Base-by-base conservation (phyloP, 2,329 filamentous ascomycete species). In the Zalaria sp. region DNA sequence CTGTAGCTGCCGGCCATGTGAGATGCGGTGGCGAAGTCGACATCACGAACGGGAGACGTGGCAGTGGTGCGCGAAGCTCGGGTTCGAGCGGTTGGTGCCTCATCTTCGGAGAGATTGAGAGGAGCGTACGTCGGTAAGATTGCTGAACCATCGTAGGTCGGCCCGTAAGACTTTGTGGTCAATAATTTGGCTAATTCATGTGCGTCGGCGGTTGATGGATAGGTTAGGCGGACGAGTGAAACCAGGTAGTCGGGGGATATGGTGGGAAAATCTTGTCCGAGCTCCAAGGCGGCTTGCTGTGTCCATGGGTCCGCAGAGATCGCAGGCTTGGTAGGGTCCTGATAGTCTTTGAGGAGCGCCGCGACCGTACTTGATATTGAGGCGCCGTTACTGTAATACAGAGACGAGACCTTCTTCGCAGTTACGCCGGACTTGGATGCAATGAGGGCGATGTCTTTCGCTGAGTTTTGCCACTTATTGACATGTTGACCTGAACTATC, bases 381-480 rank as follows among this genome's bases (percentile, higher is more conserved):
- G 2, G 71, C 72, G 9, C 71, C 68, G 43, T 73, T 71, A 6
- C 63, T 56, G 54, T 81, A 71, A 51, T 82, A 82, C 1, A 72
- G 52, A 0, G 77, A 78, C 2, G 66, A 62, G 3, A 80, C 66
- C 0, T 59, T 57, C 27, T 66, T 59, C 27, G 61, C 59, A 3
- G 69, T 55, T 9, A 72, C 53, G 2, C 68, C 61, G 27, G 69
- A 67, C 34, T 71, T 67, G 5, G 66, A 66, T 9, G 67, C 65
- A 41, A 83, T 72, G 47, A 79, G 43, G 0, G 77, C 71, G 9
- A 82, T 65, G 47, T 81, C 75, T 40, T 69, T 61, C 36, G 60
- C 67, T 2, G 67, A 70, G 27, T 62, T 64, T 43, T 73, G 64
- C 79, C 79, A 83, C 48, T 70, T 72, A 49, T 78, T 81, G 10